These are phyloP conservation scores for Aspergillus sp. DNA, from an alignment of 2,329 filamentous ascomycete species.

Conservation along the genomic window DNA sequence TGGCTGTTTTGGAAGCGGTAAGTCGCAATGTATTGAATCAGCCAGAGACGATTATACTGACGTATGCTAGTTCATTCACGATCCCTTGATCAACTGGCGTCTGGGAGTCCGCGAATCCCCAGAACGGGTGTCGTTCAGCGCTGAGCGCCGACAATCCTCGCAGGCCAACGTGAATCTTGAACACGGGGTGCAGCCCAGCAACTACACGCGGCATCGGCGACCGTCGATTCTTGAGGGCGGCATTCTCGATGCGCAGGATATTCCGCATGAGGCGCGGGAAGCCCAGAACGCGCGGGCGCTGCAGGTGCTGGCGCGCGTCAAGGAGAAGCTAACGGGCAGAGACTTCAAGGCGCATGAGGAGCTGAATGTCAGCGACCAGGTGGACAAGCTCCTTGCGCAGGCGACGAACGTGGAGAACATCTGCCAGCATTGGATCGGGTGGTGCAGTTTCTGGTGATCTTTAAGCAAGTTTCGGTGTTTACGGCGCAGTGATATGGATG, in stretches of 20 bases:
- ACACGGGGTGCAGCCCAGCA: conserved; percentile 51
- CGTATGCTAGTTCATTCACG: conserved; percentile 77
- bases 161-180: conserved; percentile 42
- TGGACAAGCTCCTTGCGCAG: conserved; percentile 88
- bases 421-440: conserved; percentile 97
- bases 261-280: conserved; percentile 48
- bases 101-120: conserved; percentile 57
- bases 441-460: conserved; percentile 91
- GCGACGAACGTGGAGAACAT: conserved; percentile 95
- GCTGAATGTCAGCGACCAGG: conserved; percentile 74
- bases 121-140: conserved; percentile 49
- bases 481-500: too few species aligned
- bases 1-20: conserved; percentile 96
- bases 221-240: conserved; percentile 58
- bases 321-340: conserved; percentile 87
- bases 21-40: conserved; percentile 34
- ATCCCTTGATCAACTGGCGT: conserved; percentile 96
- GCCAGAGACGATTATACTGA: conserved; percentile 2
- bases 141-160: conserved; percentile 52
- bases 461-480: conserved; percentile 2
- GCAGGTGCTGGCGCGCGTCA: conserved; percentile 82
- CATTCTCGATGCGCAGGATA: conserved; percentile 34
- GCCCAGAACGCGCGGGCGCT: conserved; percentile 88
- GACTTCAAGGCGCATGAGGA: conserved; percentile 86
- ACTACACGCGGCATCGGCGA: conserved; percentile 56